Evolutionary conservation across 345 rosid genomes (phyloP), one percentile per base, ranked within the genome.

Genomic region (Eucalyptus dawsonii): DNA sequence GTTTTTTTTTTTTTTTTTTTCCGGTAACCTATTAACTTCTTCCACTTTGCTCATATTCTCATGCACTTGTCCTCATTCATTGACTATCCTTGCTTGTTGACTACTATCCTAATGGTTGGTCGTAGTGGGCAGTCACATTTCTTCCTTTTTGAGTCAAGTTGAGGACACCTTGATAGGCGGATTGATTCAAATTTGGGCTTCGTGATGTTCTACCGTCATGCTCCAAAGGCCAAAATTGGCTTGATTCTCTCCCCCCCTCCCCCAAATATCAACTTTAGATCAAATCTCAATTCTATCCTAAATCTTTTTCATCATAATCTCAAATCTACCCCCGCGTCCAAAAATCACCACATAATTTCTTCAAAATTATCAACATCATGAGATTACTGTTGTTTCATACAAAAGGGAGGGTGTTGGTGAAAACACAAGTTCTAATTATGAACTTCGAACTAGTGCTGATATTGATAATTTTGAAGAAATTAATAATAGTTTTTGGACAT

Each of bases 401-500:
- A 9, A 54, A 54, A 8, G 25, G 22, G 11, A 17, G 24, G 58
- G 24, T 54, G 11, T 54, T 54, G 24, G 5, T 54, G 58, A 54
- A 54, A 54, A 54, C 24, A 4, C 11, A 8, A 54, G 58, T 54
- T 54, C 58, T 54, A 54, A 54, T 54, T 7, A 21, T 54, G 58
- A 54, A 54, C 22, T 21, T 54, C 5, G 1, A 17, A 53, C 22
- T 53, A 15, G 3, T 1, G 1, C 2, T 11, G 6, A 17, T 72
- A 6, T 34, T 17, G 44, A 72, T 72, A 72, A 34, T 10, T 72
- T 72, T 34, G 14, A 37, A 72, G 44, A 72, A 72, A 21, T 1
- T 6, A 3, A 3, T 34, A 12, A 3, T 5, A 5, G 11, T 17
- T 34, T 5, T 34, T 13, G 4, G 7, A 34, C 7, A 6, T 2